Conservation (phyloP, 306 rosid genomes). For the Phaseolus lunatus region DNA sequence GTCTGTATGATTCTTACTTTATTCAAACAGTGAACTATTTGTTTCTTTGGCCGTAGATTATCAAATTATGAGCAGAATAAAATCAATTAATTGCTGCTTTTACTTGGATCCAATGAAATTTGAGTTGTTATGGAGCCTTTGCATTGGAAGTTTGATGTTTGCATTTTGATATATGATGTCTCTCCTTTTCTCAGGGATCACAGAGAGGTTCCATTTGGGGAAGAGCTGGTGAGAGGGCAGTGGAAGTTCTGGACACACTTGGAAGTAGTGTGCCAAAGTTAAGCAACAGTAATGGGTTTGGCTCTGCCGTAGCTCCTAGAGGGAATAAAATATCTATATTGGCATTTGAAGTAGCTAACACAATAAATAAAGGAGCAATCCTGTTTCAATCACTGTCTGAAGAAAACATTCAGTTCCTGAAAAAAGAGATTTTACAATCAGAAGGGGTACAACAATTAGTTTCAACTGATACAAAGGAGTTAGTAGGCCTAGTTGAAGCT, state of each 20-base stretch:
- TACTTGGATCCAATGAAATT: constrained; percentile 1
- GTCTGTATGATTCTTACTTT: background rate
- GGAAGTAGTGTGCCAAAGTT: constrained; percentile 74
- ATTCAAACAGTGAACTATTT: background rate
- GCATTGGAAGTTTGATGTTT: constrained; percentile 20
- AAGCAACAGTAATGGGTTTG: constrained; percentile 55
- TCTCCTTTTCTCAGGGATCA: constrained; percentile 47
- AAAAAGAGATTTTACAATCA: constrained; percentile 66
- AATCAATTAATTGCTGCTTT: background rate
- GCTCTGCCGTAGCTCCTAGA: constrained; percentile 54
- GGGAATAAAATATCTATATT: constrained; percentile 70
- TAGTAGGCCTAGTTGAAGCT: constrained; percentile 67
- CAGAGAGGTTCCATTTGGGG: constrained; percentile 62
- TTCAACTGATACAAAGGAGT: constrained; percentile 72
- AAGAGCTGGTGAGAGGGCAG: constrained; percentile 75
- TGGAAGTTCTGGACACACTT: constrained; percentile 73
- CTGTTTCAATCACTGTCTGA: constrained; percentile 80
- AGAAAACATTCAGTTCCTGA: constrained; percentile 73
- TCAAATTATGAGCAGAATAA: constrained; percentile 11
- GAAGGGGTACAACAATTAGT: constrained; percentile 72
- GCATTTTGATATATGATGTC: constrained; percentile 23
- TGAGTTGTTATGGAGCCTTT: background rate
- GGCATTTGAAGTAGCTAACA: constrained; percentile 97
- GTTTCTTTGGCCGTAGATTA: background rate
- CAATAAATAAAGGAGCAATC: constrained; percentile 72